Percentiles rank a stretch among this genome's conserved stretches.
These are phyloP conservation scores for Hypoxylon rickii DNA, from an alignment of 495 filamentous ascomycete genomes.

Conservation along the genomic window DNA sequence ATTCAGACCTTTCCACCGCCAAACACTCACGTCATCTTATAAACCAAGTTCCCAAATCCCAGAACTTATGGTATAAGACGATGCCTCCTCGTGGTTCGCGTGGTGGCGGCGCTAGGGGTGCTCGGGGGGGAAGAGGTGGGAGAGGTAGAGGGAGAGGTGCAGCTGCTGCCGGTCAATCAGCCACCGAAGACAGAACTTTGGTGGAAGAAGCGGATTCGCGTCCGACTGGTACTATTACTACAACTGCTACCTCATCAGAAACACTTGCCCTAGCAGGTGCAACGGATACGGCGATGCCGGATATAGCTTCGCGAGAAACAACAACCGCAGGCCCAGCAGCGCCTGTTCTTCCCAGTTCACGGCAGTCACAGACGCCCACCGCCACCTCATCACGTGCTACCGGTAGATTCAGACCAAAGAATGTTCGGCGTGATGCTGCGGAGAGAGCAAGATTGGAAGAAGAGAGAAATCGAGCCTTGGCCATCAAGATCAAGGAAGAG, in stretches of 20 bases:
- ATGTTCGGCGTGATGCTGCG: constrained; percentile 44
- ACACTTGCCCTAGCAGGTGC: constrained; percentile 6
- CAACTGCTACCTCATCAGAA: constrained; percentile 10
- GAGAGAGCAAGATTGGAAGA: constrained; percentile 49
- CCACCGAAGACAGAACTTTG: constrained; percentile 12
- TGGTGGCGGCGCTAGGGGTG: constrained; percentile 24
- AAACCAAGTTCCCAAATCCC: too few relatives aligned
- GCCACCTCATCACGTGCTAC: constrained; percentile 22
- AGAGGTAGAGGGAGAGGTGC: constrained; percentile 15
- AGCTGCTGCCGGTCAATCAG: constrained; percentile 24
- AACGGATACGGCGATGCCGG: constrained; percentile 6
- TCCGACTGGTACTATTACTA: constrained; percentile 3
- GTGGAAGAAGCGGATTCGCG: constrained; percentile 10
- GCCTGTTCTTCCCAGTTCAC: constrained; percentile 13
- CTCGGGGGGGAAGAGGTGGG: constrained; percentile 20
- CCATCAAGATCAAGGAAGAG: constrained; percentile 40
- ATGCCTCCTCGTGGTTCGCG: constrained; percentile 34
- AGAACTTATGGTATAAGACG: constrained; percentile 11
- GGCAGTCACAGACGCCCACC: constrained; percentile 23
- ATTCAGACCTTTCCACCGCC: too few relatives aligned
- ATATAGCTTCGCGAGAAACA: background rate
- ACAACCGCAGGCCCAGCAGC: background rate
- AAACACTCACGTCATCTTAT: too few relatives aligned
- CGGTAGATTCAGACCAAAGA: constrained; percentile 48
- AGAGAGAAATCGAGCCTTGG: constrained; percentile 37